Evolutionary conservation across 805 yeast species (phyloP).

Genomic region (Yamadazyma olivae): DNA sequence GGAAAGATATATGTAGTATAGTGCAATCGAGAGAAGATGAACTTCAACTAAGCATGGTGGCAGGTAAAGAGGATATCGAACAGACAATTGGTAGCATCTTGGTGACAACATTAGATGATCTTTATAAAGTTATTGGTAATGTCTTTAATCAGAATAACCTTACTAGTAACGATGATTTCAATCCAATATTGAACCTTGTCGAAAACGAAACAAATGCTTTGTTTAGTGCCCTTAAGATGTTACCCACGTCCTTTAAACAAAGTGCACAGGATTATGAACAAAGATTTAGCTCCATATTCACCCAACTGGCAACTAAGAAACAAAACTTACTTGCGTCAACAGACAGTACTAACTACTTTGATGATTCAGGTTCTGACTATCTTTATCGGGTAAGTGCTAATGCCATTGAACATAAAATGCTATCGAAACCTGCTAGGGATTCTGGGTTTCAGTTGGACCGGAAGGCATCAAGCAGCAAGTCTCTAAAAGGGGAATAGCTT

Average conservation of each 20-base stretch:
- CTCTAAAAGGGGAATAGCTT: slow-evolving; percentile 8
- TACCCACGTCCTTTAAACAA: slow-evolving; percentile 3
- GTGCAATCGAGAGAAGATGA: slow-evolving; percentile 25
- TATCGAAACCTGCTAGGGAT: no score
- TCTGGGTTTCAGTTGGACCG: no score
- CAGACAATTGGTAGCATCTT: slow-evolving; percentile 4
- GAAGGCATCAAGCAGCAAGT: slow-evolving; percentile 5
- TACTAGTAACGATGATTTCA: neutral
- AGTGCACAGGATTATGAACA: slow-evolving; percentile 2
- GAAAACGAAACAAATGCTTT: slow-evolving; percentile 23
- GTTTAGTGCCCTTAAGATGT: slow-evolving; percentile 9
- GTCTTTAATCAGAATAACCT: no score
- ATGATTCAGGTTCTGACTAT: slow-evolving; percentile 7
- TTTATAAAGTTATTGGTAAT: neutral
- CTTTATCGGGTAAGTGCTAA: slow-evolving; percentile 11
- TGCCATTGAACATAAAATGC: slow-evolving; percentile 13
- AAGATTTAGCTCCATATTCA: neutral
- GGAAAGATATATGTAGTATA: slow-evolving; percentile 24
- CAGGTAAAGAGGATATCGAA: slow-evolving; percentile 3
- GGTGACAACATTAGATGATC: slow-evolving; percentile 7
- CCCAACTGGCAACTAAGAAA: neutral
- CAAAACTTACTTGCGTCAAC: neutral
- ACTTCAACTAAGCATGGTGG: slow-evolving; percentile 14
- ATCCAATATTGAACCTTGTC: slow-evolving; percentile 9
- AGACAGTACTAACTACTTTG: neutral